phyloP scores from a whole-genome alignment of 2,329 filamentous ascomycete genomes.

The Amesomyces nigricolor region DNA sequence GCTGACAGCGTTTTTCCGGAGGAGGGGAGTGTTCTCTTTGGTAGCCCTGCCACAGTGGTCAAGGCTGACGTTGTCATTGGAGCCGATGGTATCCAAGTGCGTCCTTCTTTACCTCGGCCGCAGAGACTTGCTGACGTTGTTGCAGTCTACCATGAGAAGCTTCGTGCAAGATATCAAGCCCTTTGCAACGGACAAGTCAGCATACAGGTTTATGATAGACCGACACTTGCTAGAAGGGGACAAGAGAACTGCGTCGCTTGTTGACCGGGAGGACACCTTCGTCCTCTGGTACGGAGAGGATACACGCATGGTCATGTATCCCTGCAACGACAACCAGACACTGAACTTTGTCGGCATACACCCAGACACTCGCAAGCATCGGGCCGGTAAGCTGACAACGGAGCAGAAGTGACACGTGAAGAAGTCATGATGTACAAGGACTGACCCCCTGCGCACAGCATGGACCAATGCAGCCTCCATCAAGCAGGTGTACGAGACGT shows the following conservation, averaged over 20 bases:
- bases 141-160: conserved; percentile 29
- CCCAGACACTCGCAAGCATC: conserved; percentile 31
- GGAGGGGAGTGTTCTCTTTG: conserved; percentile 37
- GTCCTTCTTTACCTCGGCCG: neutral
- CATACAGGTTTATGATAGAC: conserved; percentile 51
- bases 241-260: conserved; percentile 32
- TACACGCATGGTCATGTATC: conserved; percentile 43
- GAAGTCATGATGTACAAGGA: neutral
- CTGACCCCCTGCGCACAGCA: conserved; percentile 26
- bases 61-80: conserved; percentile 47
- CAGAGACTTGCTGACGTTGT: neutral
- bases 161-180: conserved; percentile 28
- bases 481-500: conserved; percentile 35
- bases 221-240: conserved; percentile 31
- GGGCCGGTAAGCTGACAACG: too few species aligned
- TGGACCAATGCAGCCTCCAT: conserved; percentile 37
- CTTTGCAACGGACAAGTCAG: conserved; percentile 47
- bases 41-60: conserved; percentile 35
- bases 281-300: conserved; percentile 39
- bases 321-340: conserved; percentile 38
- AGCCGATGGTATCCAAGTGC: conserved; percentile 46
- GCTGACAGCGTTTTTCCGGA: conserved; percentile 40
- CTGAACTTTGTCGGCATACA: conserved; percentile 50
- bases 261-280: conserved; percentile 29
- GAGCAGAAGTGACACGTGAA: too few species aligned